Percentiles rank a stretch among this genome's conserved stretches.
Conservation (phyloP, 495 filamentous ascomycete genomes). For the Chaetomium fimeti region DNA sequence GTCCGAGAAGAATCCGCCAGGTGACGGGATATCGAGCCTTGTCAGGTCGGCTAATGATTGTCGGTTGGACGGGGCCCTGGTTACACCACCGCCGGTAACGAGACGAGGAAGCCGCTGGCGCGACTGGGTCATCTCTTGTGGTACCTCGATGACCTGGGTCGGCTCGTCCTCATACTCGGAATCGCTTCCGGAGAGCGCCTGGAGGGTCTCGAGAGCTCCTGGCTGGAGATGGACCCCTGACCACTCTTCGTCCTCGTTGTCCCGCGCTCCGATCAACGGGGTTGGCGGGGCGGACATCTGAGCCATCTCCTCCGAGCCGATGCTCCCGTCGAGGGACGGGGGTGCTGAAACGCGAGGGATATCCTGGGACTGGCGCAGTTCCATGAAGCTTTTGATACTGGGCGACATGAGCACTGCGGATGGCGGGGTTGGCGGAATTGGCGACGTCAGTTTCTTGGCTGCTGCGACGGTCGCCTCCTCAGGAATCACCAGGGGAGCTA, state of each 20-base stretch:
- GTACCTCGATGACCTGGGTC: conserved; percentile 53
- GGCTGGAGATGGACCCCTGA: conserved; percentile 72
- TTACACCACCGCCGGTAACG: conserved; percentile 35
- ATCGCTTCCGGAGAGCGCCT: conserved; percentile 65
- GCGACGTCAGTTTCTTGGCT: conserved; percentile 51
- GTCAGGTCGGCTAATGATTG: conserved; percentile 57
- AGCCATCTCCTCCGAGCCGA: conserved; percentile 81
- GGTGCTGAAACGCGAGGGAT: conserved; percentile 74
- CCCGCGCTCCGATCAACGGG: conserved; percentile 63
- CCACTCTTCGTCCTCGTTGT: conserved; percentile 52
- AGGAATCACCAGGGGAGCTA: conserved; percentile 74
- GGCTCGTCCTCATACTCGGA: conserved; percentile 48
- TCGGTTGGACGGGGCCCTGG: conserved; percentile 39
- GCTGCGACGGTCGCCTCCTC: conserved; percentile 29
- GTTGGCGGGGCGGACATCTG: conserved; percentile 76
- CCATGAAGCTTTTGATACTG: conserved; percentile 64
- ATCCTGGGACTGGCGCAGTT: conserved; percentile 49
- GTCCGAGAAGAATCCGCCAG: conserved; percentile 86
- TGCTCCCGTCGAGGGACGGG: conserved; percentile 84
- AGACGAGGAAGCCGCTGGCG: conserved; percentile 41
- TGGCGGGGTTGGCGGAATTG: conserved; percentile 72
- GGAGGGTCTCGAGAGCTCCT: conserved; percentile 72
- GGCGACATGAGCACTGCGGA: conserved; percentile 76
- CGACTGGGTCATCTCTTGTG: conserved; percentile 44
- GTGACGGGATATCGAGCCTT: conserved; percentile 79